Conservation (phyloP, 2,329 filamentous ascomycete genomes). For the Dothideomycetes sp. region DNA sequence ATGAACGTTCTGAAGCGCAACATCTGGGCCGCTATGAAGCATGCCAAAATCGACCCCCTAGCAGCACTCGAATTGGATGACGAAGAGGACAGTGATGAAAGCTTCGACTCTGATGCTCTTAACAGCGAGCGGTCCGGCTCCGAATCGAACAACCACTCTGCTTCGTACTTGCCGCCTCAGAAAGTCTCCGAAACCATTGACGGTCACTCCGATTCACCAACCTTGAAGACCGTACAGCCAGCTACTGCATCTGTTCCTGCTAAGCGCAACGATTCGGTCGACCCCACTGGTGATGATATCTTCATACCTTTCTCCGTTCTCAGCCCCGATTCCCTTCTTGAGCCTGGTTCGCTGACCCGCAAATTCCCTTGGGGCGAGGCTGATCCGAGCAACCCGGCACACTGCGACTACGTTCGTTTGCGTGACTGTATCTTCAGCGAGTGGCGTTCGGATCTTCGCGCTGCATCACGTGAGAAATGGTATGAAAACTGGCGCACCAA, state of each 20-base stretch:
- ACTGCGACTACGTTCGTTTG: conserved; percentile 87
- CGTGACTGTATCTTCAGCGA: conserved; percentile 89
- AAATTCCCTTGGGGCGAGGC: conserved; percentile 96
- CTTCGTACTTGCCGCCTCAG: conserved; percentile 32
- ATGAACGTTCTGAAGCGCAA: conserved; percentile 87
- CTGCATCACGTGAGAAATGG: conserved; percentile 84
- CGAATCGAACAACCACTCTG: conserved; percentile 23
- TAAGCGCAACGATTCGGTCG: conserved; percentile 21
- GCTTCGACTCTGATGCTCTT: conserved; percentile 38
- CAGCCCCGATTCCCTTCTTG: conserved; percentile 82
- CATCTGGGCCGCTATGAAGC: conserved; percentile 81
- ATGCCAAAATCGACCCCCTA: conserved; percentile 76
- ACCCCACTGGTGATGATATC: conserved; percentile 42
- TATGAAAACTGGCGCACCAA: conserved; percentile 88
- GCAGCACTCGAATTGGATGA: conserved; percentile 78
- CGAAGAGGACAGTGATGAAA: conserved; percentile 45
- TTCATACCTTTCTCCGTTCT: conserved; percentile 86
- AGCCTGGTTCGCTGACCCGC: conserved; percentile 59
- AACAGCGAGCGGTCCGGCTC: conserved; percentile 41
- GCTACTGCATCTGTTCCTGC: conserved; percentile 18
- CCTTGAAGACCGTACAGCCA: too few relatives aligned
- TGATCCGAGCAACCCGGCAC: conserved; percentile 79
- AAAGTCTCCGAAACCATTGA: conserved; percentile 16
- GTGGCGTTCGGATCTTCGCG: conserved; percentile 83
- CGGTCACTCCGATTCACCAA: conserved; percentile 31